Conservation (phyloP, 2,329 filamentous ascomycete species). For the Trichoderma koningii region DNA sequence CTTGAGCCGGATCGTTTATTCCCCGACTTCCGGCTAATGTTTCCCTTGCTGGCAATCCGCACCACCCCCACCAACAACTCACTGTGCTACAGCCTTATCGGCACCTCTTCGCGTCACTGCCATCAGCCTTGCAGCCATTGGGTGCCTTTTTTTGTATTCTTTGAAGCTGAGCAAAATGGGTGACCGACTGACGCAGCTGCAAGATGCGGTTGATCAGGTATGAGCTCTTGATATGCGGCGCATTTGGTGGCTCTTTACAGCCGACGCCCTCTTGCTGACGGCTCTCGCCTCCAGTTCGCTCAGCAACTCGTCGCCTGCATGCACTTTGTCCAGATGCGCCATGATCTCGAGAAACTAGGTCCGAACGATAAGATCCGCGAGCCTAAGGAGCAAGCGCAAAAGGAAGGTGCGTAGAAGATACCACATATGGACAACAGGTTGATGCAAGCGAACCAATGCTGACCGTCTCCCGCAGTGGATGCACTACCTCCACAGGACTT, state of each 20-base stretch:
- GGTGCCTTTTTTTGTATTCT: neutral
- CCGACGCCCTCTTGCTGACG: slow-evolving; percentile 4
- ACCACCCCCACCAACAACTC: neutral
- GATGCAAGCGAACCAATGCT: neutral
- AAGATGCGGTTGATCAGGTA: slow-evolving; percentile 83
- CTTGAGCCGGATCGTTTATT: slow-evolving; percentile 41
- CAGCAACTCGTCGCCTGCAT: slow-evolving; percentile 69
- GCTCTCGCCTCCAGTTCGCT: slow-evolving; percentile 53
- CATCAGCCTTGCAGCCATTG: neutral
- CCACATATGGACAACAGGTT: neutral
- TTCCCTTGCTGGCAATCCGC: neutral
- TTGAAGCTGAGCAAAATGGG: slow-evolving; percentile 53
- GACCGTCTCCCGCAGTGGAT: slow-evolving; percentile 50
- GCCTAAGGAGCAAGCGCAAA: slow-evolving; percentile 54
- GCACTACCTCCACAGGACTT: slow-evolving; percentile 66
- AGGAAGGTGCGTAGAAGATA: slow-evolving; percentile 47
- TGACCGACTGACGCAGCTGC: slow-evolving; percentile 78
- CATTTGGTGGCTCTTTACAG: too few species aligned
- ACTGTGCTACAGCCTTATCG: neutral
- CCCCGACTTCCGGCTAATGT: slow-evolving; percentile 31
- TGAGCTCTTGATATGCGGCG: slow-evolving; percentile 15
- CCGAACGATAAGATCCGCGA: slow-evolving; percentile 61
- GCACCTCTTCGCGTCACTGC: neutral
- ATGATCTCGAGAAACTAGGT: slow-evolving; percentile 63
- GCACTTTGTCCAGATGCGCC: slow-evolving; percentile 67